phyloP scores from a whole-genome alignment of 2,329 filamentous ascomycete genomes.

The Sphaceloma murrayae region DNA sequence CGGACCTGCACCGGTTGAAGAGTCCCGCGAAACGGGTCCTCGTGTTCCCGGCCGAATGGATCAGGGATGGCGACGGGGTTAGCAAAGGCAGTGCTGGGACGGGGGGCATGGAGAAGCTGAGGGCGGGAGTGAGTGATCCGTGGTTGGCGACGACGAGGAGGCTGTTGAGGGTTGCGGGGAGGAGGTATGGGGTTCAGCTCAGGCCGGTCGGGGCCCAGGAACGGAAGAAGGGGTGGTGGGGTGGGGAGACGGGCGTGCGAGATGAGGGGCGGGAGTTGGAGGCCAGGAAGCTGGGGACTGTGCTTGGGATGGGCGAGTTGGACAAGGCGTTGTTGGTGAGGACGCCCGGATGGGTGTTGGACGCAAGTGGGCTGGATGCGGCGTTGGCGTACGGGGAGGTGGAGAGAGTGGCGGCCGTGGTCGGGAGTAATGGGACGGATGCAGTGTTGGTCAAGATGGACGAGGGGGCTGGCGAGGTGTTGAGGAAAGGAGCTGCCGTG shows the following conservation, averaged over 20 bases:
- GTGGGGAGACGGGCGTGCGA: conserved; percentile 19
- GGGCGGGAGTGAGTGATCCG: conserved; percentile 32
- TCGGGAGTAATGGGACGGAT: conserved; percentile 28
- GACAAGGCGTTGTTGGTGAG: conserved; percentile 39
- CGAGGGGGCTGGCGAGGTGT: not conserved
- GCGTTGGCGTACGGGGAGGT: conserved; percentile 34
- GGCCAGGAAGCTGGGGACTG: conserved; percentile 29
- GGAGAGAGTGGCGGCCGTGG: conserved; percentile 29
- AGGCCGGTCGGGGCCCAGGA: conserved; percentile 35
- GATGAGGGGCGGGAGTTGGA: conserved; percentile 8
- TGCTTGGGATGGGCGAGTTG: conserved; percentile 37
- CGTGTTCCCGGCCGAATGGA: conserved; percentile 36
- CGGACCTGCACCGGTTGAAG: conserved; percentile 36
- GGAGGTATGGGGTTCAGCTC: conserved; percentile 38
- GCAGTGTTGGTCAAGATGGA: conserved; percentile 28
- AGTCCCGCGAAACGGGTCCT: conserved; percentile 38
- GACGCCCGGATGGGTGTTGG: conserved; percentile 37
- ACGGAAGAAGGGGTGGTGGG: conserved; percentile 25
- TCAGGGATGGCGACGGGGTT: conserved; percentile 18
- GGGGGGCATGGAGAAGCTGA: conserved; percentile 24
- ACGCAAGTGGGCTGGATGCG: conserved; percentile 39
- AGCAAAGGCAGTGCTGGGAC: conserved; percentile 19
- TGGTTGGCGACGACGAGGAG: conserved; percentile 37
- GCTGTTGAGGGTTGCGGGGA: conserved; percentile 37
- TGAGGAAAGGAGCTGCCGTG: not conserved